A percentile compares a stretch with the other conserved stretches of the same genome.
phyloP scores from a whole-genome alignment of 306 rosid species.

The Sphenostylis stenocarpa region DNA sequence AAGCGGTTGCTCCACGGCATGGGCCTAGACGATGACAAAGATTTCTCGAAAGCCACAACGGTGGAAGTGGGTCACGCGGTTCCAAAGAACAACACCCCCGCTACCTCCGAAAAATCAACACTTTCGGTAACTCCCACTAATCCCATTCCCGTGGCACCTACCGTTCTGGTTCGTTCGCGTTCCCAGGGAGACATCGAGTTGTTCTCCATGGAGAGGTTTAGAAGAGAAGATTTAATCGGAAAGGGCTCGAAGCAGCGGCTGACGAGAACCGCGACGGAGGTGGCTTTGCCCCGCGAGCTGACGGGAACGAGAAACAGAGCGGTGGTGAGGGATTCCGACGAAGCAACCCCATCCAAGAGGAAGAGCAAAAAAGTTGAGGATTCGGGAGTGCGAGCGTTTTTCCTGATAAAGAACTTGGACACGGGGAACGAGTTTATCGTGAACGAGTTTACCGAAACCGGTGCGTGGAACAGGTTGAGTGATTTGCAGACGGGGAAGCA shows the following conservation, averaged over 20 bases:
- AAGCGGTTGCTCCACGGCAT: slow-evolving; percentile 56
- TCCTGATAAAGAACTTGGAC: slow-evolving; percentile 67
- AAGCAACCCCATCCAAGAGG: neutral
- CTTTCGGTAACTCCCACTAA: neutral
- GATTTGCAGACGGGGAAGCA: slow-evolving; percentile 74
- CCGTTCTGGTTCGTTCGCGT: slow-evolving; percentile 52
- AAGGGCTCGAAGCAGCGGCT: slow-evolving; percentile 56
- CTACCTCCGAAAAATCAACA: neutral
- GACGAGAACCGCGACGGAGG: slow-evolving; percentile 44
- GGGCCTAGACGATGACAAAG: slow-evolving; percentile 51
- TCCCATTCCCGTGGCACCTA: neutral
- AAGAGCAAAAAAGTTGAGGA: slow-evolving; percentile 15
- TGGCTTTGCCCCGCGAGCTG: neutral
- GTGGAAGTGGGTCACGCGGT: neutral
- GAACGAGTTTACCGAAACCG: slow-evolving; percentile 55
- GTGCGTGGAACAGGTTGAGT: slow-evolving; percentile 64
- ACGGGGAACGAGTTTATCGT: slow-evolving; percentile 78
- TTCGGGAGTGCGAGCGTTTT: slow-evolving; percentile 40
- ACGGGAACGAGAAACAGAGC: neutral
- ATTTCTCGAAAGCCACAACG: neutral
- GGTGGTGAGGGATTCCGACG: neutral
- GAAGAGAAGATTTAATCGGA: slow-evolving; percentile 49
- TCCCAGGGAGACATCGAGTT: slow-evolving; percentile 63
- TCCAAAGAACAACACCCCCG: neutral
- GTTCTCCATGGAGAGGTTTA: slow-evolving; percentile 30